Percentiles rank a stretch among this genome's conserved stretches.
These are phyloP conservation scores for Dovyalis caffra DNA, from an alignment of 345 rosid genomes.

Conservation along the genomic window DNA sequence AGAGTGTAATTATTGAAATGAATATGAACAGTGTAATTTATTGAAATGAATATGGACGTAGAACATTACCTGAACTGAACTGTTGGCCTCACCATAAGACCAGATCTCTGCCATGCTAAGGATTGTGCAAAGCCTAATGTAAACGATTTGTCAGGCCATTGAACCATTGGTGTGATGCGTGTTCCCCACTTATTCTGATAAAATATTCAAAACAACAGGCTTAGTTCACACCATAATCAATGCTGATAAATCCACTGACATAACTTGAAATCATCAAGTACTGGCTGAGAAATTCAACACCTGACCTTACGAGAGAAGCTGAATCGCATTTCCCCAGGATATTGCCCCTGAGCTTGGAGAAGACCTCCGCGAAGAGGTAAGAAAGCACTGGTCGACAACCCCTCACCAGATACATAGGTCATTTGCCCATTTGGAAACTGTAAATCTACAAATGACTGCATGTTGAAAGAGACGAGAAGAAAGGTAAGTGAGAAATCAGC, in stretches of 20 bases:
- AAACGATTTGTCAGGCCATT: conserved; percentile 91
- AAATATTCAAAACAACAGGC: conserved; percentile 8
- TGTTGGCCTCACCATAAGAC: conserved; percentile 82
- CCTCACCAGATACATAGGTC: conserved; percentile 89
- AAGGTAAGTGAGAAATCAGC: not conserved
- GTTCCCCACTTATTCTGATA: conserved; percentile 89
- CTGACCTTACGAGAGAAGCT: conserved; percentile 87
- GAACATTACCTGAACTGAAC: conserved; percentile 67
- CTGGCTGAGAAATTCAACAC: not conserved
- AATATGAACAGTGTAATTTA: not conserved
- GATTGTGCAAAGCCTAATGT: conserved; percentile 71
- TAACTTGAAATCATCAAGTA: not conserved
- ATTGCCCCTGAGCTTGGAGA: conserved; percentile 96
- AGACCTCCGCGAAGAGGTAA: conserved; percentile 81
- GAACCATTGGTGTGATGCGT: conserved; percentile 75
- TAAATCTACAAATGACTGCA: conserved; percentile 89
- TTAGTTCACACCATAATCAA: conserved; percentile 7
- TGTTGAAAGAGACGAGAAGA: conserved; percentile 5
- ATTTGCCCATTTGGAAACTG: conserved; percentile 95
- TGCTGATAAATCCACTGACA: not conserved
- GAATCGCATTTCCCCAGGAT: conserved; percentile 96
- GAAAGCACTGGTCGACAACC: conserved; percentile 87
- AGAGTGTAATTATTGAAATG: not conserved
- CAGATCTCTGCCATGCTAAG: conserved; percentile 92
- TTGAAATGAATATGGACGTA: not conserved